These are phyloP conservation scores for Fusarium sacchari DNA, from an alignment of 2,329 filamentous ascomycete genomes.

Conservation along the genomic window DNA sequence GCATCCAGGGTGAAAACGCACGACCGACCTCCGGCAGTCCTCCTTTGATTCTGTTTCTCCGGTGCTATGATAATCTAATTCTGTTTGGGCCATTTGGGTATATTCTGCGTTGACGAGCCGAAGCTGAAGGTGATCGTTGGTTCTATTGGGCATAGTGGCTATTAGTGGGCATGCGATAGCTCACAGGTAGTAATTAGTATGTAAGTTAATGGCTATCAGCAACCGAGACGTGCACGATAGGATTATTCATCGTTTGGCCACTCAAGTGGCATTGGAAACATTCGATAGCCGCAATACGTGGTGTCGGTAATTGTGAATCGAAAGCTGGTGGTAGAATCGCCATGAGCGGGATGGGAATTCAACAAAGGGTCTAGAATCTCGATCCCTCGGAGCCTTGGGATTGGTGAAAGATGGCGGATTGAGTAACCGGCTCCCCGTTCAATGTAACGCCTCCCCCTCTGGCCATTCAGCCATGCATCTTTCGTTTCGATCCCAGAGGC, in stretches of 20 bases:
- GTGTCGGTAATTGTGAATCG: conserved; percentile 7
- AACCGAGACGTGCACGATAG: not conserved
- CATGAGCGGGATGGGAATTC: conserved; percentile 40
- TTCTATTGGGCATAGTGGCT: not conserved
- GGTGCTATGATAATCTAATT: conserved; percentile 6
- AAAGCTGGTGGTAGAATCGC: conserved; percentile 23
- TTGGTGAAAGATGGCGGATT: conserved; percentile 12
- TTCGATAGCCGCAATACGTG: not conserved
- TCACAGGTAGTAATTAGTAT: not conserved
- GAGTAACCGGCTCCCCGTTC: conserved; percentile 21
- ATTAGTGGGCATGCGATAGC: conserved; percentile 1
- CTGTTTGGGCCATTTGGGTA: not conserved
- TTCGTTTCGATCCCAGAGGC: conserved; percentile 15
- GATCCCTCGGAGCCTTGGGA: conserved; percentile 26
- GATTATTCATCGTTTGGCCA: not conserved
- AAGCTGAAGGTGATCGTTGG: not conserved
- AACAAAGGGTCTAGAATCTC: conserved; percentile 33
- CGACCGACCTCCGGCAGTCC: not conserved
- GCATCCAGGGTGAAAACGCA: conserved; percentile 1
- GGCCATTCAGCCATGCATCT: conserved; percentile 3
- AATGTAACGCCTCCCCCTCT: conserved; percentile 13
- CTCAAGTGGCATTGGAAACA: not conserved
- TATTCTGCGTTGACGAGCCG: not conserved
- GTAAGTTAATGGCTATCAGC: not conserved
- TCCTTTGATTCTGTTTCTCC: conserved; percentile 2